phyloP scores from a whole-genome alignment of 306 rosid species.

The Quillaja saponaria region DNA sequence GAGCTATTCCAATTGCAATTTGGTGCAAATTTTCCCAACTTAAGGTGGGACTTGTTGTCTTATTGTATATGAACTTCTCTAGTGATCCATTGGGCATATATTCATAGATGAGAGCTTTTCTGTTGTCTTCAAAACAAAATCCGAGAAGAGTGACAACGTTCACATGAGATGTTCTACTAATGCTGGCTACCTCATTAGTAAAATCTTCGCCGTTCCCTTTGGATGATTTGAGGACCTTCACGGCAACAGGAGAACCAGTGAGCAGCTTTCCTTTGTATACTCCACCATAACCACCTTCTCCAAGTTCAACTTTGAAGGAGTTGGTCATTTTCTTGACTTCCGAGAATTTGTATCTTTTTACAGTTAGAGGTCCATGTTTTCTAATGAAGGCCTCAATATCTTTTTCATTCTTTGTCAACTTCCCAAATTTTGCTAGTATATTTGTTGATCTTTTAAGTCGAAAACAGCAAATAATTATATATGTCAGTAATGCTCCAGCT shows the following conservation, averaged over 20 bases:
- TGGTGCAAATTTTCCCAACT: slow-evolving; percentile 36
- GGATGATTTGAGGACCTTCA: slow-evolving; percentile 76
- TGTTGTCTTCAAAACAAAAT: slow-evolving; percentile 39
- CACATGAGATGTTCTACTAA: slow-evolving; percentile 50
- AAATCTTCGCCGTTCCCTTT: slow-evolving; percentile 73
- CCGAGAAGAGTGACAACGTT: slow-evolving; percentile 73
- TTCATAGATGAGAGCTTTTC: slow-evolving; percentile 70
- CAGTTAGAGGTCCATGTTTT: slow-evolving; percentile 23
- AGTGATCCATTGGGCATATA: slow-evolving; percentile 77
- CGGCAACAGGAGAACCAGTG: slow-evolving; percentile 76
- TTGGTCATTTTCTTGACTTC: slow-evolving; percentile 46
- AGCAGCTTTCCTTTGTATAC: slow-evolving; percentile 51
- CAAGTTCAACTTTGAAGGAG: slow-evolving; percentile 47
- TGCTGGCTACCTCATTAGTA: slow-evolving; percentile 66
- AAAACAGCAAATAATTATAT: too few species aligned
- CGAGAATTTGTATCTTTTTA: slow-evolving; percentile 35
- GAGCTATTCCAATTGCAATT: slow-evolving; percentile 40
- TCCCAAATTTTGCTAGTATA: slow-evolving; percentile 64
- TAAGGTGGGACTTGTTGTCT: slow-evolving; percentile 13
- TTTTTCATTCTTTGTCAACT: slow-evolving; percentile 45
- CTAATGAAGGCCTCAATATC: slow-evolving; percentile 39
- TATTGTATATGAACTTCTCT: slow-evolving; percentile 41
- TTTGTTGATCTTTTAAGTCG: slow-evolving; percentile 43
- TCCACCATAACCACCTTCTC: slow-evolving; percentile 74
- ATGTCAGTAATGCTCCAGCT: too few species aligned